These are phyloP conservation scores for Scutellaria barbata DNA, from an alignment of 257 asterid species.

Conservation along the genomic window DNA sequence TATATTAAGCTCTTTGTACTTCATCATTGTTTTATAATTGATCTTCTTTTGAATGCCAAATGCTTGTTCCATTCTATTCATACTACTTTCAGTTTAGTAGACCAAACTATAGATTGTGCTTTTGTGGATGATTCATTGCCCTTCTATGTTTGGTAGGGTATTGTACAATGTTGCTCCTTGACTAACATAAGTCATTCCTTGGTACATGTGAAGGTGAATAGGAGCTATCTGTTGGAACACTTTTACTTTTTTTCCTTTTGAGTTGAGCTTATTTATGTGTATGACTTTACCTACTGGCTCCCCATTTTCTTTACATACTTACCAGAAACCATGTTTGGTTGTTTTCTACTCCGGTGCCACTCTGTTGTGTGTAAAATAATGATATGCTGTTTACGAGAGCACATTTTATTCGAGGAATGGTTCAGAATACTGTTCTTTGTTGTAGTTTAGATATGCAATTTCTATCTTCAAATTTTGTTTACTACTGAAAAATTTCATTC, in stretches of 20 bases:
- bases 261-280: background rate
- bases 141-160: slow-evolving; percentile 8
- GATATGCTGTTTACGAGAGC: slow-evolving; percentile 6
- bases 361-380: background rate
- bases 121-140: background rate
- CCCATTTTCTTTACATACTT: slow-evolving; percentile 4
- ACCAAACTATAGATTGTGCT: slow-evolving; percentile 12
- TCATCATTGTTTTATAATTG: background rate
- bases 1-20: slow-evolving; percentile 2
- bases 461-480: slow-evolving; percentile 13
- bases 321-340: background rate
- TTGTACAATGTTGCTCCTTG: background rate
- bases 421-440: slow-evolving; percentile 8
- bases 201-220: slow-evolving; percentile 5
- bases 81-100: background rate
- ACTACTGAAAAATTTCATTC: slow-evolving; percentile 22
- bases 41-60: background rate
- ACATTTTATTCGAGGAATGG: background rate
- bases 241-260: background rate
- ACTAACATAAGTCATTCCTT: slow-evolving; percentile 10
- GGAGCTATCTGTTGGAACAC: background rate
- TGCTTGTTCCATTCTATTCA: background rate
- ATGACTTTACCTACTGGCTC: background rate
- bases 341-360: background rate
- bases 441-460: slow-evolving; percentile 19